Base-by-base conservation (phyloP, 1,284 basidiomycete genomes). In the Ceratobasidium sp. region DNA sequence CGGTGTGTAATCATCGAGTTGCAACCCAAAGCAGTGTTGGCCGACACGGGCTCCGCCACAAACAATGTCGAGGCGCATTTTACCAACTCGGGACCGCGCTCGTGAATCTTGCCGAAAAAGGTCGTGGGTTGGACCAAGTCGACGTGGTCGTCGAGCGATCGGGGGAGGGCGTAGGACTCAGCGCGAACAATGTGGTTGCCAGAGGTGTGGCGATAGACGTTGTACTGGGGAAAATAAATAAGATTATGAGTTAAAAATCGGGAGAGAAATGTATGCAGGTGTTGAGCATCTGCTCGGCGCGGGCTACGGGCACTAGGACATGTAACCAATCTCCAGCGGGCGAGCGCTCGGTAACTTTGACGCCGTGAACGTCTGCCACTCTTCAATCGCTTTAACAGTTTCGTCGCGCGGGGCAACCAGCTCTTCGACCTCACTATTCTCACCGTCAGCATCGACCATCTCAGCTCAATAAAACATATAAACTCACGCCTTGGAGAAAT, bases 91-190 rank as follows among this genome's bases (percentile, higher is more conserved):
- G 79, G 66, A 2, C 37, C 31, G 56, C 51, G 27, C 82, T 84
- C 46, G 13, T 48, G 46, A 46, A 19, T 46, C 16, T 7, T 3
- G 19, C 86, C 85, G 76, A 90, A 90, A 78, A 87, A 88, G 7
- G 88, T 89, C 0, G 88, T 89, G 0, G 88, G 89, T 7, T 86
- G 81, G 43, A 89, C 83, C 34, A 89, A 84, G 69, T 86, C 83
- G 75, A 90, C 80, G 78, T 89, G 87, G 2, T 80, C 80, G 76
- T 86, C 85, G 49, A 90, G 81, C 5, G 82, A 82, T 31, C 79
- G 79, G 8, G 89, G 89, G 24, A 90, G 83, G 53, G 86, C 86
- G 80, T 89, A 90, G 63, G 83, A 82, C 58, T 88, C 85, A 75
- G 88, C 86, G 69, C 89, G 83, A 65, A 88, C 81, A 72, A 83